Conservation (phyloP, 1,284 basidiomycete species). For the Ganoderma multipileum region DNA sequence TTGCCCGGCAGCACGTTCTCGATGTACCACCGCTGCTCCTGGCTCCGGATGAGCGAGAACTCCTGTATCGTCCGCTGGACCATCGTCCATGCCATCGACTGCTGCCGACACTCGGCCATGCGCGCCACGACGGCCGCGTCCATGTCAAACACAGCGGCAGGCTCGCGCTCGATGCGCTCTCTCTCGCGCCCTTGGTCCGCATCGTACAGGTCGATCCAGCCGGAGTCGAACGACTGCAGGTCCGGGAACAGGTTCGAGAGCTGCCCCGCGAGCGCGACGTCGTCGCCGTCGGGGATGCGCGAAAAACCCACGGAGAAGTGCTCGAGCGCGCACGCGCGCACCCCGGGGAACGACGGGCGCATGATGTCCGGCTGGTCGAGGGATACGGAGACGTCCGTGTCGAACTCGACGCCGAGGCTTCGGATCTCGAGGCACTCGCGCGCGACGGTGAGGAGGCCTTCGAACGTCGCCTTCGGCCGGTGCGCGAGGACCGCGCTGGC, state of each 20-base stretch:
- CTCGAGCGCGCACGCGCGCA: neutral
- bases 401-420: constrained; percentile 15
- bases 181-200: constrained; percentile 1
- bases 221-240: constrained; percentile 2
- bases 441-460: constrained; percentile 16
- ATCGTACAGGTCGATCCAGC: constrained; percentile 1
- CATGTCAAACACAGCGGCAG: neutral
- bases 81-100: constrained; percentile 1
- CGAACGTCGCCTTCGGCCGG: constrained; percentile 12
- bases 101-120: neutral
- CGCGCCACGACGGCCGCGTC: neutral
- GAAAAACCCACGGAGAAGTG: constrained; percentile 2
- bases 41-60: neutral
- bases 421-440: constrained; percentile 11
- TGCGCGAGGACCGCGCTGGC: neutral
- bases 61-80: neutral
- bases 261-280: constrained; percentile 4
- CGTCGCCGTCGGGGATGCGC: neutral
- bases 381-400: constrained; percentile 9
- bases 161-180: neutral
- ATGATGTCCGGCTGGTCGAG: neutral
- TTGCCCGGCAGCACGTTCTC: neutral
- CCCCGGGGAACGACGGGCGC: neutral
- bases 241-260: constrained; percentile 12
- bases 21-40: constrained; percentile 6